These are phyloP conservation scores for Xylaria sp. DNA, from an alignment of 2,329 filamentous ascomycete genomes.

Conservation along the genomic window DNA sequence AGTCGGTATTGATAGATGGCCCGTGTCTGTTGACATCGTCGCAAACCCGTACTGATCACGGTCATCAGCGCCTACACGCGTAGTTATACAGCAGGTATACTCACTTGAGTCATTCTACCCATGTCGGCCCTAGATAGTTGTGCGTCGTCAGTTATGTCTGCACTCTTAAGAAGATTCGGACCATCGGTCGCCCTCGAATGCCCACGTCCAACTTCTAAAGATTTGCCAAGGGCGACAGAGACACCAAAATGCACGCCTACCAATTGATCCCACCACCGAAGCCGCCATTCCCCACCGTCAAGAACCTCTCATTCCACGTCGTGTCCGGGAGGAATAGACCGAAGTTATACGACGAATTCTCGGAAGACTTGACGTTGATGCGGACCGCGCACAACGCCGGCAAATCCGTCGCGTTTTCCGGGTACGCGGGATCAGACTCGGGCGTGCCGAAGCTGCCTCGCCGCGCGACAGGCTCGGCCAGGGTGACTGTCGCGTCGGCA, in stretches of 20 bases:
- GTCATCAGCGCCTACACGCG: not conserved
- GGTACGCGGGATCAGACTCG: slow-evolving; percentile 23
- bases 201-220: not conserved
- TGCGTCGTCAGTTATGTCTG: too few relatives aligned
- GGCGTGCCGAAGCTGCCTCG: slow-evolving; percentile 33
- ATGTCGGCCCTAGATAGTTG: slow-evolving; percentile 42
- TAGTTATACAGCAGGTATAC: not conserved
- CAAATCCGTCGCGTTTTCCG: slow-evolving; percentile 30
- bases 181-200: not conserved
- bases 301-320: slow-evolving; percentile 35
- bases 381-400: slow-evolving; percentile 35
- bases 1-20: slow-evolving; percentile 39
- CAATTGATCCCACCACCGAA: slow-evolving; percentile 38
- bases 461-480: slow-evolving; percentile 28
- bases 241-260: slow-evolving; percentile 29
- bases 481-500: slow-evolving; percentile 28
- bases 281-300: slow-evolving; percentile 35
- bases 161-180: not conserved
- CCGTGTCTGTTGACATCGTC: slow-evolving; percentile 47
- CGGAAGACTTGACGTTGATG: slow-evolving; percentile 36
- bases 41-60: slow-evolving; percentile 43
- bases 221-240: too few relatives aligned
- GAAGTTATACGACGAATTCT: slow-evolving; percentile 36
- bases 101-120: slow-evolving; percentile 38
- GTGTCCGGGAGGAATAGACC: slow-evolving; percentile 37